Evolutionary conservation across 2,329 filamentous ascomycete genomes (phyloP).

Genomic region (Emericellopsis atlantica): DNA sequence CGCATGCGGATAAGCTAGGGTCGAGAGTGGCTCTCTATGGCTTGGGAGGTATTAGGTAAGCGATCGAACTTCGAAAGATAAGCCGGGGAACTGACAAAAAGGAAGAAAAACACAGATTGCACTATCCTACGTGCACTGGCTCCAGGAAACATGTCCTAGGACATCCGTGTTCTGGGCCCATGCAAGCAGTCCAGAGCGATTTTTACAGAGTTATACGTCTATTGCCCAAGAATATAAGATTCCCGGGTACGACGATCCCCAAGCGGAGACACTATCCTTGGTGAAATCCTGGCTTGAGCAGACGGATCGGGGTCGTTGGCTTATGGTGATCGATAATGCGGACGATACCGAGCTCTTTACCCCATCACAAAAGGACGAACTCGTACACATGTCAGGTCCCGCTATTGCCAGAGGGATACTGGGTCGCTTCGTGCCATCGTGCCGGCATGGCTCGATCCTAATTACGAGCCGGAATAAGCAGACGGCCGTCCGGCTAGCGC

Average conservation of each 20-base stretch:
- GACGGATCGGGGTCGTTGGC: constrained; percentile 8
- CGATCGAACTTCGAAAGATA: too few species aligned
- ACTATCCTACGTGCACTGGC: not conserved
- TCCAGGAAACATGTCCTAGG: not conserved
- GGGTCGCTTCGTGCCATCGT: constrained; percentile 13
- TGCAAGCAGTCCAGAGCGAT: constrained; percentile 15
- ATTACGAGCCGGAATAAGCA: constrained; percentile 21
- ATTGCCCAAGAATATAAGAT: constrained; percentile 13
- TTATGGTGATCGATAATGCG: constrained; percentile 7
- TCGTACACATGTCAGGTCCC: not conserved
- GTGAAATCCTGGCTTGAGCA: constrained; percentile 14
- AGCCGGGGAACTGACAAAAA: not conserved
- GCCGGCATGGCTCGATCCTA: constrained; percentile 14
- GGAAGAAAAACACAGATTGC: not conserved
- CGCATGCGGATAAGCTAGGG: too few species aligned
- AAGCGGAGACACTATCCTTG: constrained; percentile 9
- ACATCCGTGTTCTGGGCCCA: constrained; percentile 19
- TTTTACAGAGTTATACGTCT: constrained; percentile 11
- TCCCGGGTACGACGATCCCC: constrained; percentile 9
- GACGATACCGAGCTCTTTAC: constrained; percentile 5
- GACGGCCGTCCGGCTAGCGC: constrained; percentile 9
- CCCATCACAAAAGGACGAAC: not conserved
- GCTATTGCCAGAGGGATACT: not conserved
- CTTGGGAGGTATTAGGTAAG: not conserved
- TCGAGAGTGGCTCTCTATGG: not conserved